A percentile compares a stretch with the other conserved stretches of the same genome.
Evolutionary conservation across 2,329 filamentous ascomycete species (phyloP).

Genomic region (Paraphoma sp.): DNA sequence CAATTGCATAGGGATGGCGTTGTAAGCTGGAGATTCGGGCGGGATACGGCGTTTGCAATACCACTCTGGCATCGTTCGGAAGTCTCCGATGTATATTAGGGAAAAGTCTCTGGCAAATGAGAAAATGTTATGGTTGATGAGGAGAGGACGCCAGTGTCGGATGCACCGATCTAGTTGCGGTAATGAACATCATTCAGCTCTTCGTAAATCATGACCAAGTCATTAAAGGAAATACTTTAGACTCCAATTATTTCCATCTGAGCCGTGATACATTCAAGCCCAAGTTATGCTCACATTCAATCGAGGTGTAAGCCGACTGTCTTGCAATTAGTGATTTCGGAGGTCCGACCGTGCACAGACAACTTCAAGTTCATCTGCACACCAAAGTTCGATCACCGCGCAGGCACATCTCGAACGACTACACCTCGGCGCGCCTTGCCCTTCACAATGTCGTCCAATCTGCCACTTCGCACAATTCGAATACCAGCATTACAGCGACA

Average conservation of each 20-base stretch:
- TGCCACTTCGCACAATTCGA: constrained; percentile 31
- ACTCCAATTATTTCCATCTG: no score
- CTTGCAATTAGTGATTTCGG: constrained; percentile 3
- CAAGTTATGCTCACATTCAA: no score
- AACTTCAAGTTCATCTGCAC: constrained; percentile 7
- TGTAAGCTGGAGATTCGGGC: not conserved
- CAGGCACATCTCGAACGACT: constrained; percentile 6
- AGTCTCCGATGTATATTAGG: not conserved
- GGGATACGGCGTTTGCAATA: not conserved
- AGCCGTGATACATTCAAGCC: no score
- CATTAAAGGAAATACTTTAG: no score
- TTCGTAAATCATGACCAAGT: not conserved
- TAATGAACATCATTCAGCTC: not conserved
- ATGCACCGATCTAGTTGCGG: not conserved
- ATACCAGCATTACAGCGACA: constrained; percentile 31
- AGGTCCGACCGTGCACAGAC: constrained; percentile 14
- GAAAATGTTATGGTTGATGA: not conserved
- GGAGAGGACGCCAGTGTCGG: no score
- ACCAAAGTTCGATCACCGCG: constrained; percentile 15
- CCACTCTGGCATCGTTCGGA: not conserved
- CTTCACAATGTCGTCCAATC: constrained; percentile 33
- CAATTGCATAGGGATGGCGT: constrained; percentile 16
- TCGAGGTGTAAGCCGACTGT: not conserved
- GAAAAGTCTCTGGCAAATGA: not conserved
- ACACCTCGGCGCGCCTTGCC: constrained; percentile 8